Conservation (phyloP, 2,329 filamentous ascomycete genomes). For the Aspergillus amoenus region DNA sequence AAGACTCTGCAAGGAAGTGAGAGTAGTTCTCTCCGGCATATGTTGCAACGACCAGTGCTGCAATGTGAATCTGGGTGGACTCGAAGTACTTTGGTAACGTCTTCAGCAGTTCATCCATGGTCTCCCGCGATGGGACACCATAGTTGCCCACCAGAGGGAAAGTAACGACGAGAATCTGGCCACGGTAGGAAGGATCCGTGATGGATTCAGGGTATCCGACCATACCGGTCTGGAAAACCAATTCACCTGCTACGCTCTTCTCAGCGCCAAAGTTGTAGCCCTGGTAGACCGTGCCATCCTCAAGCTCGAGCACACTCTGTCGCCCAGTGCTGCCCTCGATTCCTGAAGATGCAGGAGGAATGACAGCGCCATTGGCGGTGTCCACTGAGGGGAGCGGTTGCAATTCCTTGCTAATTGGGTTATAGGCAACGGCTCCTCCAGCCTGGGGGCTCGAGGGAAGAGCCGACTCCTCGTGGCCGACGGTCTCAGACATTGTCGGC, state of each 20-base stretch:
- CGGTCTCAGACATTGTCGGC: constrained; percentile 31
- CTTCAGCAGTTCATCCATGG: constrained; percentile 78
- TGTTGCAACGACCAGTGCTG: constrained; percentile 83
- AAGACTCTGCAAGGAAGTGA: constrained; percentile 87
- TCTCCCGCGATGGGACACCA: constrained; percentile 85
- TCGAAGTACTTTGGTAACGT: constrained; percentile 93
- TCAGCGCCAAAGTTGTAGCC: constrained; percentile 95
- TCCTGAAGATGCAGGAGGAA: constrained; percentile 62
- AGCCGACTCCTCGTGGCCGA: constrained; percentile 30
- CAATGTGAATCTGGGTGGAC: constrained; percentile 87
- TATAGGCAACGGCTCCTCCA: constrained; percentile 42
- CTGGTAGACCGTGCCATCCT: constrained; percentile 87
- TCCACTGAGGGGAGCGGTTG: constrained; percentile 32
- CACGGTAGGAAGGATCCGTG: constrained; percentile 83
- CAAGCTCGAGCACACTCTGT: constrained; percentile 82
- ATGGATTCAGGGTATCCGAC: constrained; percentile 96
- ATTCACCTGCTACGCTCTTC: constrained; percentile 91
- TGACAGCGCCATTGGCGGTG: constrained; percentile 35
- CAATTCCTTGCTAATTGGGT: constrained; percentile 32
- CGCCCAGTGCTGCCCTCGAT: constrained; percentile 54
- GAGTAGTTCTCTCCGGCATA: constrained; percentile 96
- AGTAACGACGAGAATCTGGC: constrained; percentile 94
- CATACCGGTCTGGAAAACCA: constrained; percentile 99
- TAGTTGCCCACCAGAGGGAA: constrained; percentile 97
- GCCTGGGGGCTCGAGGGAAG: constrained; percentile 41